Base-by-base conservation (phyloP, 2,329 filamentous ascomycete species). In the Geosmithia putterillii region DNA sequence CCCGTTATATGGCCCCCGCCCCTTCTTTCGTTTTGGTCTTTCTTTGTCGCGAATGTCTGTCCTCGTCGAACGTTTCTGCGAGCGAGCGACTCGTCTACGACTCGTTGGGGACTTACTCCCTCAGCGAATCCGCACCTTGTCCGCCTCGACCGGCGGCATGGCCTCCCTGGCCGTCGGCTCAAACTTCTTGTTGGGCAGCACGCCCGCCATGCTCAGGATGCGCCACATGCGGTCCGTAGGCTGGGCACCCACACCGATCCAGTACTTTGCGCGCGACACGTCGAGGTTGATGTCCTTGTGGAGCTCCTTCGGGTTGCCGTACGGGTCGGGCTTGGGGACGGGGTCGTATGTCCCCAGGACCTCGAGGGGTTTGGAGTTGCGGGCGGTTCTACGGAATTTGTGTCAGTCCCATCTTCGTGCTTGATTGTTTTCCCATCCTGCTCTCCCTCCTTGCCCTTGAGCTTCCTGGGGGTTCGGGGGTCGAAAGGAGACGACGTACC, bases 201-300 rank as follows among this genome's bases (percentile, higher is more conserved):
- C 58, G 21, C 65, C 52, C 45, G 89, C 86, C 86, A 95, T 83
- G 44, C 76, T 76, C 53, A 98, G 67, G 54, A 96, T 63, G 58
- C 86, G 74, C 89, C 89, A 95, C 32, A 84, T 86, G 3, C 86
- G 81, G 52, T 95, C 86, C 48, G 84, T 89, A 9, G 92, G 92
- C 66, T 98, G 92, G 44, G 92, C 92, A 1, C 92, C 92, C 3
- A 96, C 90, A 59, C 92, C 92, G 32, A 98, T 73, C 92, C 92
- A 98, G 69, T 98, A 98, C 62, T 83, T 82, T 45, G 90, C 85
- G 47, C 92, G 73, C 51, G 77, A 69, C 7, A 76, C 69, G 62
- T 98, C 92, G 14, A 98, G 73, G 56, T 86, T 81, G 59, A 98
- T 85, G 52, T 96, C 89, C 65, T 98, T 98, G 69, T 84, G 86